Base-by-base conservation (phyloP, 108 stramenopile species). In the Cylindrotheca fusiformis region DNA sequence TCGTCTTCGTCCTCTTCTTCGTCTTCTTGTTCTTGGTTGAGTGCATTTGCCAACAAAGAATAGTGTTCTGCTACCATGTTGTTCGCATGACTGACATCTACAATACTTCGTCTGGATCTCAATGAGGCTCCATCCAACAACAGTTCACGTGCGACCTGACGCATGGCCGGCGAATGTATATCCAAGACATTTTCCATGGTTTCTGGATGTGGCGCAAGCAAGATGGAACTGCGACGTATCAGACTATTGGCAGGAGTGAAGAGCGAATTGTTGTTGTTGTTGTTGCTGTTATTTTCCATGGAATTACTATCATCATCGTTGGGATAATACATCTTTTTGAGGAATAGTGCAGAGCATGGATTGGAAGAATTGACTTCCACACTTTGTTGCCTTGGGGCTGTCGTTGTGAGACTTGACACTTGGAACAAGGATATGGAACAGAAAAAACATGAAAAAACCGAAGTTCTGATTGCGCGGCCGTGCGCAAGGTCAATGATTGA, bases 141-240 rank as follows among this genome's bases (percentile, higher is more conserved):
- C 4, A 71, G 32, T 63, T 71, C 69, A 29, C 62, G 61, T 17
- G 61, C 61, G 30, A 53, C 61, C 55, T 60, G 69, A 8, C 69
- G 60, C 69, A 71, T 71, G 23, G 61, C 28, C 5, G 54, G 24
- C 24, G 55, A 44, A 57, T 66, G 65, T 17, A 56, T 52, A 56
- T 66, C 65, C 44, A 66, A 23, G 19, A 55, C 65, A 8, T 66
- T 26, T 28, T 20, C 25, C 2, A 31, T 27, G n/a, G 32, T 27
- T 28, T 20, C 30, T 57, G 1, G 55, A 4, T 19, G n/a, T 2
- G 30, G 55, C 18, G 17, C 52, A 4, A n/a, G n/a, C 19, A 47
- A 20, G 46, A 20, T 20, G 46, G 20, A 47, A n/a, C 46, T 20
- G n/a, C 46, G 46, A 47, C 46, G 46, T 47, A 20, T n/a, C 20